Evolutionary conservation across 805 yeast genomes (phyloP), one percentile per base, ranked within the genome.

Genomic region (Sugiyamaella qingdaonensis): DNA sequence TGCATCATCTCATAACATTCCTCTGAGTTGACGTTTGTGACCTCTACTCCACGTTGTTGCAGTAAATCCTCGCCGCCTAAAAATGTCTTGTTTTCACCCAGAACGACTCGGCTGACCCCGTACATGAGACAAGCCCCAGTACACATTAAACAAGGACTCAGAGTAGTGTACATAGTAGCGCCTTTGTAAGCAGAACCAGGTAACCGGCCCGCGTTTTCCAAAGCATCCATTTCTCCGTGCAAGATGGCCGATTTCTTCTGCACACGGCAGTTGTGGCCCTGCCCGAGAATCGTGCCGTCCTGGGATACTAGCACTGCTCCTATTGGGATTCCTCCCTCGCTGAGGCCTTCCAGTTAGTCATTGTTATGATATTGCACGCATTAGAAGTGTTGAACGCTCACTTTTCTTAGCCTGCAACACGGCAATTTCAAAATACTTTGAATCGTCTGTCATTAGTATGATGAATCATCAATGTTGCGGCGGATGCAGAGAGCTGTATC

Each of bases 131-230:
- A 86, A 4, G 97, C 95, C 18, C 98, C 98, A 3, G 94, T 81
- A 68, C 98, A 92, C 97, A 92, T 92, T 60, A 84, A 78, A 68
- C 98, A 92, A 2, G 98, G 97, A 7, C 96, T 87, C 59, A 92
- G 73, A 0, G 97, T 87, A 31, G 97, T 90, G 72, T 90, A 92
- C 79, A 89, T 79, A 19, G 98, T 94, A 61, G 96, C 86, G 57
- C 84, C 78, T 64, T 85, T 86, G 73, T 92, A 92, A 14, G 79
- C 80, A 19, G 77, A 75, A 3, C 91, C 97, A 19, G 84, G 83
- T 53, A 94, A 74, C 64, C 98, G 79, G 7, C 98, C 98, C 18
- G 96, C 95, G 58, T 87, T 84, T 64, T 90, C 97, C 54, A 94
- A 75, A 8, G 96, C 83, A 10, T 91, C 79, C 61, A 88, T 94